phyloP scores from a whole-genome alignment of 805 yeast genomes.

The Saccharomycopsis selenospora region DNA sequence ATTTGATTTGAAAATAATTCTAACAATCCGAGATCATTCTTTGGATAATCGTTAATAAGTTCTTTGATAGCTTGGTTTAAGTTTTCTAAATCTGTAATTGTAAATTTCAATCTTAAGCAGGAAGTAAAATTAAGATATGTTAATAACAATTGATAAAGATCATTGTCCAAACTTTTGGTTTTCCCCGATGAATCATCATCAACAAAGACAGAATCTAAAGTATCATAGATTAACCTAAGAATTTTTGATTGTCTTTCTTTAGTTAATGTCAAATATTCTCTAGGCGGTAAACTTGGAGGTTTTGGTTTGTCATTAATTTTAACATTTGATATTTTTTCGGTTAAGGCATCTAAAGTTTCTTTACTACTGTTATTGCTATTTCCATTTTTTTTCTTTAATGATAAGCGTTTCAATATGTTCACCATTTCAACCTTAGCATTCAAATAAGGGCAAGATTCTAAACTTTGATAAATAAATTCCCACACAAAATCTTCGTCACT shows the following conservation, averaged over 20 bases:
- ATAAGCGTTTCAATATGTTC: slow-evolving; percentile 62
- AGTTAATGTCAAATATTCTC: slow-evolving; percentile 39
- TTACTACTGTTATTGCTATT: slow-evolving; percentile 13
- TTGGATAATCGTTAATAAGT: neutral
- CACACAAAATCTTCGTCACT: slow-evolving; percentile 52
- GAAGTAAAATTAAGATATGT: slow-evolving; percentile 51
- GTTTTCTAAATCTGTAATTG: slow-evolving; percentile 25
- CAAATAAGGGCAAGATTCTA: slow-evolving; percentile 59
- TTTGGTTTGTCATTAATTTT: too few relatives aligned
- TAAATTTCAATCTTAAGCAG: slow-evolving; percentile 31
- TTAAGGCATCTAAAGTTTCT: slow-evolving; percentile 41
- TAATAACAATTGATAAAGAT: slow-evolving; percentile 38
- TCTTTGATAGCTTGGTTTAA: slow-evolving; percentile 27
- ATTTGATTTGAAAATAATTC: neutral
- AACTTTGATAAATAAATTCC: slow-evolving; percentile 54
- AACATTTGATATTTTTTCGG: slow-evolving; percentile 61
- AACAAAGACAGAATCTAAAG: slow-evolving; percentile 33
- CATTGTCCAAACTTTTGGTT: slow-evolving; percentile 22
- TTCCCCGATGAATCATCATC: slow-evolving; percentile 3
- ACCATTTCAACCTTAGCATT: slow-evolving; percentile 53
- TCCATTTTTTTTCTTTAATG: slow-evolving; percentile 31
- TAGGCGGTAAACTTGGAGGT: slow-evolving; percentile 37
- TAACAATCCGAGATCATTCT: neutral
- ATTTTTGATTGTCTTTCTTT: slow-evolving; percentile 37
- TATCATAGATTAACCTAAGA: slow-evolving; percentile 34